Percentiles rank a stretch among this genome's conserved stretches.
These are phyloP conservation scores for Penicillium hesseltinei DNA, from an alignment of 2,329 filamentous ascomycete genomes.

Conservation along the genomic window DNA sequence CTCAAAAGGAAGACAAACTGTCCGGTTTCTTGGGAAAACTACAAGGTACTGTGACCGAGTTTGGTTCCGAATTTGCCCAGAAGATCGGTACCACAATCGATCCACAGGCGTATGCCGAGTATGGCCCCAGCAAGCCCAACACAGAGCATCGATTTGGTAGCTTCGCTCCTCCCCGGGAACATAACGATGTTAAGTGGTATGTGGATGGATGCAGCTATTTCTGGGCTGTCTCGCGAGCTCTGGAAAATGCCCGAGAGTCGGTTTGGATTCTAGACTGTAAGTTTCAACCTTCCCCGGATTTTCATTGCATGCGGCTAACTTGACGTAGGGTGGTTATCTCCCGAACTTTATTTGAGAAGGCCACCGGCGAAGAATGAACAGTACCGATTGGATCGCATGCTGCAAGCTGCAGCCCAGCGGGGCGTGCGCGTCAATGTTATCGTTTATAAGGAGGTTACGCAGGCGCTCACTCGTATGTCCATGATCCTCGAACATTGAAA, in stretches of 20 bases:
- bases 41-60: conserved; percentile 51
- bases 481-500: conserved; percentile 16
- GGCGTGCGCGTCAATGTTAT: conserved; percentile 83
- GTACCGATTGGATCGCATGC: conserved; percentile 80
- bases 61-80: conserved; percentile 53
- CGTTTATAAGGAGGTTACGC: conserved; percentile 87
- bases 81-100: conserved; percentile 48
- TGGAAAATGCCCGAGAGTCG: conserved; percentile 72
- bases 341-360: conserved; percentile 79
- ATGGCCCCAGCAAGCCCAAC: conserved; percentile 36
- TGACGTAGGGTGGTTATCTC: conserved; percentile 69
- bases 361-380: conserved; percentile 78
- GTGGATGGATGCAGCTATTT: conserved; percentile 83
- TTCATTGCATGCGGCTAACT: conserved; percentile 12
- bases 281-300: conserved; percentile 10
- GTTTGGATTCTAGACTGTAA: conserved; percentile 81
- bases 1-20: conserved; percentile 37
- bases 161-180: conserved; percentile 71
- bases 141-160: conserved; percentile 55
- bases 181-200: conserved; percentile 79
- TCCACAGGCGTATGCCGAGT: conserved; percentile 49
- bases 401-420: conserved; percentile 75
- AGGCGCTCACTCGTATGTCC: conserved; percentile 72
- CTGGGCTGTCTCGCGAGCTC: conserved; percentile 75
- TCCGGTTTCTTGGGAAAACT: conserved; percentile 56